phyloP scores from a whole-genome alignment of 257 asterid species.

The Solanum bulbocastanum region DNA sequence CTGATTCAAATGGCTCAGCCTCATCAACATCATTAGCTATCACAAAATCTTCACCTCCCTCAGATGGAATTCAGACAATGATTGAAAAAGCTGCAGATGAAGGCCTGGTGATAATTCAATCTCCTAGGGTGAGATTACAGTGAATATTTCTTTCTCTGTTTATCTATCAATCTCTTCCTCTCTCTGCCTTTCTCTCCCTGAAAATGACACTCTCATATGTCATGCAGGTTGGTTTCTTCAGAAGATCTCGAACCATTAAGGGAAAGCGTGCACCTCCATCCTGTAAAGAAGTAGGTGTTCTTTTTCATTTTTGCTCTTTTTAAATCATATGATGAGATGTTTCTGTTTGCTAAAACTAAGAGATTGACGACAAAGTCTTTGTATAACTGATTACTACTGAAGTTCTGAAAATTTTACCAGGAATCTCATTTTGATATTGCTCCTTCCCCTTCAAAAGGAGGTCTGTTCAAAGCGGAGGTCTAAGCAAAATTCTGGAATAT shows the following conservation, averaged over 20 bases:
- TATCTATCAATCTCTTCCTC: background rate
- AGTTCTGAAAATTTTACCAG: background rate
- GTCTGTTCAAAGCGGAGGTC: background rate
- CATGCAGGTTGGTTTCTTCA: constrained; percentile 78
- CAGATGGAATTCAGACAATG: constrained; percentile 30
- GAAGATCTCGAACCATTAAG: constrained; percentile 82
- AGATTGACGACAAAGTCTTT: background rate
- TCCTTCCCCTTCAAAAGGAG: background rate
- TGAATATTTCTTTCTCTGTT: background rate
- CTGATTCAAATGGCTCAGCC: constrained; percentile 60
- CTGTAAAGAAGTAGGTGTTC: constrained; percentile 64
- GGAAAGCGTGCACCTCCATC: constrained; percentile 75
- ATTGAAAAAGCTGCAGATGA: constrained; percentile 62
- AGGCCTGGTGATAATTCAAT: constrained; percentile 61
- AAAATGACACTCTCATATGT: background rate
- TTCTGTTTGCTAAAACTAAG: background rate
- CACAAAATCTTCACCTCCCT: constrained; percentile 25
- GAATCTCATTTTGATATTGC: background rate
- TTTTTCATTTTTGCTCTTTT: background rate
- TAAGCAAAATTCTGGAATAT: background rate
- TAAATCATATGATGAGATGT: background rate
- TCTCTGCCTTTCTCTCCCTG: background rate
- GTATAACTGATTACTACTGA: background rate
- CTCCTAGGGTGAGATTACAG: constrained; percentile 57
- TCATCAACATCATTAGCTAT: constrained; percentile 57